A percentile compares a stretch with the other conserved stretches of the same genome.
These are phyloP conservation scores for Cutaneotrichosporon sp. DNA, from an alignment of 1,284 basidiomycete species.

Conservation along the genomic window DNA sequence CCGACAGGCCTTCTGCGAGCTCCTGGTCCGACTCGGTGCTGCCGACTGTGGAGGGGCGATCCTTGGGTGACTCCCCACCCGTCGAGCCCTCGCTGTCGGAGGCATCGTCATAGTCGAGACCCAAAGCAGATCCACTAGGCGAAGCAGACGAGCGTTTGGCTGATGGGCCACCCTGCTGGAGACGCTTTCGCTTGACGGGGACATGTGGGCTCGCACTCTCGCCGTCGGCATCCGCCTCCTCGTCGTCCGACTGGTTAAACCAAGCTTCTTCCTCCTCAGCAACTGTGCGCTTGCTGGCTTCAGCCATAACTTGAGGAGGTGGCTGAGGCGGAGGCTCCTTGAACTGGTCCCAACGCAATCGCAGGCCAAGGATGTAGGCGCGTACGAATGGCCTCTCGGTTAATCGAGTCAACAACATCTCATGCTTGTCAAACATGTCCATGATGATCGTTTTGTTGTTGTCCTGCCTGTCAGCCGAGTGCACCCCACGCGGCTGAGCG, in stretches of 20 bases:
- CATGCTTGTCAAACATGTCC: constrained; percentile 76
- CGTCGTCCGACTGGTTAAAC: constrained; percentile 71
- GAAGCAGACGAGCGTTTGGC: constrained; percentile 12
- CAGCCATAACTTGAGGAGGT: constrained; percentile 52
- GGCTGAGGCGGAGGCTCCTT: constrained; percentile 66
- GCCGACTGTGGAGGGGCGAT: constrained; percentile 2
- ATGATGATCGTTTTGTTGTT: constrained; percentile 79
- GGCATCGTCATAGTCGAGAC: constrained; percentile 47
- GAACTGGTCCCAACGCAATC: constrained; percentile 84
- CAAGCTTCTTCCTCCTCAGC: constrained; percentile 75
- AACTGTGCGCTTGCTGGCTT: constrained; percentile 51
- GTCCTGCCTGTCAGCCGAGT: constrained; percentile 57
- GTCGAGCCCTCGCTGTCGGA: constrained; percentile 44
- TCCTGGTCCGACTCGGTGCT: constrained; percentile 16
- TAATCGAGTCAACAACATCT: constrained; percentile 61
- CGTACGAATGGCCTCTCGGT: constrained; percentile 51
- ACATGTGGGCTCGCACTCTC: neutral
- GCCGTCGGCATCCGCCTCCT: constrained; percentile 21
- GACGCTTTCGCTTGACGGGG: constrained; percentile 30
- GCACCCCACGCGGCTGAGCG: too few relatives aligned
- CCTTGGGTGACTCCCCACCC: constrained; percentile 24
- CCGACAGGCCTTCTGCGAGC: constrained; percentile 44
- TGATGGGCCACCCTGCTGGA: constrained; percentile 14
- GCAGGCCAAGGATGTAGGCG: constrained; percentile 53
- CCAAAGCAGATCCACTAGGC: constrained; percentile 22